phyloP scores from a whole-genome alignment of 768 basidiomycete genomes.

The Pleurotus giganteus region DNA sequence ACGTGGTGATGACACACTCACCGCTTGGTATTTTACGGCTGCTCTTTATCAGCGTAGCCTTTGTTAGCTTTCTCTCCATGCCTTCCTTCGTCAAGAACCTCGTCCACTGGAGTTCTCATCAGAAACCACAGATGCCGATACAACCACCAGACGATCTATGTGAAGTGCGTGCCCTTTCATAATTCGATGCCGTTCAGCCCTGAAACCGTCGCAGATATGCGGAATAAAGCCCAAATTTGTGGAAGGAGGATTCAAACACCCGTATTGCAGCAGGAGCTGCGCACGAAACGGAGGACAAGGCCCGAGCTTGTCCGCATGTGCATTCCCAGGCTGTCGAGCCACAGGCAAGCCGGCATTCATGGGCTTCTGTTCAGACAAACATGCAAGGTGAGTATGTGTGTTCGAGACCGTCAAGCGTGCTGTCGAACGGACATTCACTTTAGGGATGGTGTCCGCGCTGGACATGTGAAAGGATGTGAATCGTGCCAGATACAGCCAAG shows the following conservation, averaged over 20 bases:
- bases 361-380: constrained; percentile 58
- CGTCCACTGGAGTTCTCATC: constrained; percentile 38
- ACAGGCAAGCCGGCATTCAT: constrained; percentile 47
- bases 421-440: neutral
- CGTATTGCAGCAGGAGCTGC: constrained; percentile 62
- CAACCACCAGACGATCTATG: constrained; percentile 36
- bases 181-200: neutral
- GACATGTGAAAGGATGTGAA: constrained; percentile 48
- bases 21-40: constrained; percentile 4
- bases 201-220: constrained; percentile 42
- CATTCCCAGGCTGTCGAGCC: constrained; percentile 50
- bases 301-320: constrained; percentile 38
- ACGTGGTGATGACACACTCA: constrained; percentile 8
- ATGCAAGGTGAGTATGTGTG: constrained; percentile 45
- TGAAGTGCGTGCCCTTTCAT: constrained; percentile 31
- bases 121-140: constrained; percentile 22
- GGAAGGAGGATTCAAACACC: constrained; percentile 57
- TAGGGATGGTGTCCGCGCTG: constrained; percentile 52
- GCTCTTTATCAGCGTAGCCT: neutral
- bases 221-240: constrained; percentile 59
- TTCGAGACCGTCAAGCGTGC: neutral
- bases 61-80: constrained; percentile 14
- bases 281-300: constrained; percentile 43
- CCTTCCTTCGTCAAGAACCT: constrained; percentile 40
- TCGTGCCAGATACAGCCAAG: constrained; percentile 48